These are phyloP conservation scores for Lasiodiplodia citricola DNA, from an alignment of 2,329 filamentous ascomycete genomes.

Conservation along the genomic window DNA sequence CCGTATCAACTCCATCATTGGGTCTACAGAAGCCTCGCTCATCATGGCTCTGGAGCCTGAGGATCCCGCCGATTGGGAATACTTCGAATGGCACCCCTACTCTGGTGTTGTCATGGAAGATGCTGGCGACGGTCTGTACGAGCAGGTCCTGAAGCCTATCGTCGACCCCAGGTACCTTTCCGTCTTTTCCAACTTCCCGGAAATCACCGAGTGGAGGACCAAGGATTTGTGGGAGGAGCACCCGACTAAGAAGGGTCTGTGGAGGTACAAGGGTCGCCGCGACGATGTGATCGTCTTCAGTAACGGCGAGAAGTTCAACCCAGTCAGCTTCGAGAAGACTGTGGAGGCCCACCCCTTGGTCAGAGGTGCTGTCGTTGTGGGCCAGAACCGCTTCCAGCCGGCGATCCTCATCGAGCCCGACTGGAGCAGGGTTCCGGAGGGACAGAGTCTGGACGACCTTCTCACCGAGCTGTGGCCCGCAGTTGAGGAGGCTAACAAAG, in stretches of 20 bases:
- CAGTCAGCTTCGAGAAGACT: constrained; percentile 32
- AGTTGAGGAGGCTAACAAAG: constrained; percentile 52
- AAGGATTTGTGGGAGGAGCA: constrained; percentile 33
- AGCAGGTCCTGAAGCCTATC: constrained; percentile 28
- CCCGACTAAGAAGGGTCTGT: constrained; percentile 26
- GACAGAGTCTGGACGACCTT: constrained; percentile 30
- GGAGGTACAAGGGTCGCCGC: constrained; percentile 32
- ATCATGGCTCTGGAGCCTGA: constrained; percentile 30
- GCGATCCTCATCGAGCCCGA: constrained; percentile 39
- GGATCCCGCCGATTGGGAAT: constrained; percentile 33
- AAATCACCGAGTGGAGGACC: constrained; percentile 28
- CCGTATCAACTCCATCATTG: constrained; percentile 34
- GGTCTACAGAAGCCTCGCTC: constrained; percentile 34
- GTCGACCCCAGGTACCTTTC: constrained; percentile 12
- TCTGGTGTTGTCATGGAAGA: constrained; percentile 35
- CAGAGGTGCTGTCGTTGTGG: constrained; percentile 40
- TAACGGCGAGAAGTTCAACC: constrained; percentile 33
- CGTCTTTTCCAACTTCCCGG: constrained; percentile 31
- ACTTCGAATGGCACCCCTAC: constrained; percentile 34
- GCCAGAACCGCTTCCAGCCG: constrained; percentile 36
- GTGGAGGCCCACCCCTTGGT: constrained; percentile 36
- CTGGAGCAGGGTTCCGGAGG: constrained; percentile 21
- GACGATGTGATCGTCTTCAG: constrained; percentile 34
- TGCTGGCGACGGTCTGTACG: constrained; percentile 31
- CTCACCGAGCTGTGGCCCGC: constrained; percentile 53